Evolutionary conservation across 768 basidiomycete species (phyloP), one percentile per base, ranked within the genome.

Genomic region (Tremella fuciformis): DNA sequence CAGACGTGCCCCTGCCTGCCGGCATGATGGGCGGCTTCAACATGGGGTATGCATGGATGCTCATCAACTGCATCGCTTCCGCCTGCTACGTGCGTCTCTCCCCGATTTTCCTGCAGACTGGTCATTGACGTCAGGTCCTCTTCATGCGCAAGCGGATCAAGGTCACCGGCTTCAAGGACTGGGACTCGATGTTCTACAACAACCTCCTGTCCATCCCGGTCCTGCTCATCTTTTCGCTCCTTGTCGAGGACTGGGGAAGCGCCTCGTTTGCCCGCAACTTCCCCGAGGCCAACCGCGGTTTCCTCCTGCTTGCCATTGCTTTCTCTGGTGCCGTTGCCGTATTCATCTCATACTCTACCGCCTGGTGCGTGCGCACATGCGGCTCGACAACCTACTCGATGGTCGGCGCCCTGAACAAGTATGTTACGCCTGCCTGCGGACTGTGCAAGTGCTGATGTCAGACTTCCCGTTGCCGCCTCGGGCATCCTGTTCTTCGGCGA

Each of bases 331-430:
- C 90, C 0, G 92, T 89, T 4, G 94, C 96, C 3, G 96, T 96
- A 26, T 91, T 91, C 47, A 99, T 99, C 69, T 97, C 92, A 13
- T 99, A 92, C 75, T 91, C 92, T 8, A 99, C 96, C 8, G 94
- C 96, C 9, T 99, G 96, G 96, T 98, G 96, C 75, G 85, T 99
- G 29, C 86, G 96, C 49, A 87, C 87, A 19, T 97, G 94, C 25
- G 90, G 88, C 64, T 97, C 93, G 62, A 98, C 96, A 46, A 99
- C 96, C n/a, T 99, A 97, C 79, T 93, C 90, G 87, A 98, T 98
- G 93, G 91, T 96, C 55, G 93, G 93, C 11, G 93, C 93, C 0
- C 78, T 98, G 67, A 98, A 98, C 80, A 98, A 98, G 80, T 71
- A 49, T 46, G 69, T 62, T 9, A 18, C 21, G 8, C 29, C 50